phyloP scores from a whole-genome alignment of 345 rosid species.

The Sapria himalayana region DNA sequence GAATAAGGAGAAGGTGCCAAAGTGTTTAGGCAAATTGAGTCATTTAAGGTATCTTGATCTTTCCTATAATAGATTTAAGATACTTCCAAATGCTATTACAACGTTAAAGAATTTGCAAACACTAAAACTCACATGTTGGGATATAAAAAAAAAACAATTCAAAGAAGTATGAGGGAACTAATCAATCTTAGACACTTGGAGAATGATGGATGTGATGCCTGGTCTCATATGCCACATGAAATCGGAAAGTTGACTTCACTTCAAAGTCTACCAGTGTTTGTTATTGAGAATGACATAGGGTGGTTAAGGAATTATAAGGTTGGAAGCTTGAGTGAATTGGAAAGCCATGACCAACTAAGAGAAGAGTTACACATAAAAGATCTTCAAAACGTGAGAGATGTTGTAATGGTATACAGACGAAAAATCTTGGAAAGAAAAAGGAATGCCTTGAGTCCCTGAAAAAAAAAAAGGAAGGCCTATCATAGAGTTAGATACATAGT shows the following conservation, averaged over 20 bases:
- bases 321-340: too few species aligned
- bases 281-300: not conserved
- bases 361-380: too few species aligned
- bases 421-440: too few species aligned
- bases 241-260: slow-evolving; percentile 10
- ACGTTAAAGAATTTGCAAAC: slow-evolving; percentile 8
- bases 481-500: too few species aligned
- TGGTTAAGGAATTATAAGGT: too few species aligned
- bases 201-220: not conserved
- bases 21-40: slow-evolving; percentile 7
- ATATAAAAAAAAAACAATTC: slow-evolving; percentile 1
- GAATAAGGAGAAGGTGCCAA: slow-evolving; percentile 5
- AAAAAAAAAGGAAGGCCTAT: too few species aligned
- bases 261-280: slow-evolving; percentile 6
- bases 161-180: slow-evolving; percentile 3
- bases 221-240: slow-evolving; percentile 11
- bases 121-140: not conserved
- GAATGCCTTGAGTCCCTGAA: too few species aligned
- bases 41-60: slow-evolving; percentile 10
- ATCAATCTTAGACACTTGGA: slow-evolving; percentile 1
- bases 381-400: too few species aligned
- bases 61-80: accelerated
- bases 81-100: slow-evolving; percentile 7
- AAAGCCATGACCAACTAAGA: too few species aligned
- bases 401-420: too few species aligned